Evolutionary conservation across 352 stramenopile genomes (phyloP).

Genomic region (Phytopythium aichiense): DNA sequence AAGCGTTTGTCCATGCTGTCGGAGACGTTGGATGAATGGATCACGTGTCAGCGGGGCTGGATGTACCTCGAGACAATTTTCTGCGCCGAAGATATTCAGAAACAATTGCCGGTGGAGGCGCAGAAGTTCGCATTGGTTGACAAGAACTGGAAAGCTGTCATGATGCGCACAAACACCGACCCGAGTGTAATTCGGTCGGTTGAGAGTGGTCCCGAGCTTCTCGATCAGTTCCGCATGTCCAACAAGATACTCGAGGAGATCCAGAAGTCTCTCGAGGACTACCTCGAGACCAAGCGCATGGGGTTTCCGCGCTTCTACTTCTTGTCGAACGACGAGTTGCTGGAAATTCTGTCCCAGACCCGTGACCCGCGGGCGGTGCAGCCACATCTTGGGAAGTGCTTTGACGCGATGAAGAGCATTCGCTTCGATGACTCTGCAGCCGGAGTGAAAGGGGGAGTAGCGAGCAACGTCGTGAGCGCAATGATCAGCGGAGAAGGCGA

Average conservation of each 20-base stretch:
- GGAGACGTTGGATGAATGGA: slow-evolving; percentile 83
- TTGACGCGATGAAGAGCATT: slow-evolving; percentile 92
- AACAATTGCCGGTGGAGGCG: slow-evolving; percentile 80
- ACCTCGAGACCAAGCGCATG: slow-evolving; percentile 91
- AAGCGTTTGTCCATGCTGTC: slow-evolving; percentile 84
- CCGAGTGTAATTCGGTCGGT: slow-evolving; percentile 77
- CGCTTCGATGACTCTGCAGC: slow-evolving; percentile 58
- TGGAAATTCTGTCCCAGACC: slow-evolving; percentile 91
- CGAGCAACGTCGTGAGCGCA: slow-evolving; percentile 58
- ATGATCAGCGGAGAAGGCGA: slow-evolving; percentile 88
- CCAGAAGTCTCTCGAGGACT: slow-evolving; percentile 90
- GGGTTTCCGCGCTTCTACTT: slow-evolving; percentile 92
- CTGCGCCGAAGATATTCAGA: slow-evolving; percentile 86
- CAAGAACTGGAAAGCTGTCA: slow-evolving; percentile 83
- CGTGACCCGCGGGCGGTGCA: slow-evolving; percentile 87
- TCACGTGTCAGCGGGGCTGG: slow-evolving; percentile 80
- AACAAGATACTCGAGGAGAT: slow-evolving; percentile 89
- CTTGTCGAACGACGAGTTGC: slow-evolving; percentile 89
- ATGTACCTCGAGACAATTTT: slow-evolving; percentile 91
- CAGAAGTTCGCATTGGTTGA: slow-evolving; percentile 85
- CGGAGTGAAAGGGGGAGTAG: slow-evolving; percentile 17
- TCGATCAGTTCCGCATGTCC: slow-evolving; percentile 81
- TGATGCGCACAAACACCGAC: slow-evolving; percentile 74
- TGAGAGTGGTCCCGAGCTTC: slow-evolving; percentile 60
- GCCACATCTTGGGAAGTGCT: slow-evolving; percentile 89